Conservation (phyloP, 169 alveolate genomes). For the Eimeria praecox region DNA sequence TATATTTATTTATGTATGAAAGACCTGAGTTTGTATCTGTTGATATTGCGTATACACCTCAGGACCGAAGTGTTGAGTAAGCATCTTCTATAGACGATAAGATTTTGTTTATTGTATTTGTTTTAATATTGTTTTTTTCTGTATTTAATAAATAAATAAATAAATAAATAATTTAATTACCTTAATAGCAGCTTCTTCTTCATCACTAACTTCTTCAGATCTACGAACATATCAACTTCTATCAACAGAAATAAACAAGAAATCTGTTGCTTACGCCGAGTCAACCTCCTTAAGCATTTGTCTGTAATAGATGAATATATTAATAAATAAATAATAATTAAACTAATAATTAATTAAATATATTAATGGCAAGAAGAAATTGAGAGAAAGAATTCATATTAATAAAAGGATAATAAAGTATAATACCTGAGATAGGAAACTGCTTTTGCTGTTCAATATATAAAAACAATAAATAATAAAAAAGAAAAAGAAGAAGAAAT, state of each 20-base stretch:
- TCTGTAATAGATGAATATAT: not conserved
- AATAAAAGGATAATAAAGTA: not conserved
- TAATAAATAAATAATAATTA: not conserved
- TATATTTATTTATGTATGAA: too few species aligned
- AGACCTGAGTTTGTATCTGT: not conserved
- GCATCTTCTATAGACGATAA: not conserved
- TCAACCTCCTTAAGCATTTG: slow-evolving; percentile 50
- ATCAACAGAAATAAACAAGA: too few species aligned
- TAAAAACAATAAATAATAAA: too few species aligned
- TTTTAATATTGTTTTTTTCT: too few species aligned
- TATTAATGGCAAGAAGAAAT: not conserved
- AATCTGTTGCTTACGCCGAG: not conserved
- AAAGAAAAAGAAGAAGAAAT: not conserved
- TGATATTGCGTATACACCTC: slow-evolving; percentile 27
- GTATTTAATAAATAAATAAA: too few species aligned
- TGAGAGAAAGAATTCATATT: too few species aligned
- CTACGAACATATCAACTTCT: not conserved
- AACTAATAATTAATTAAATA: not conserved
- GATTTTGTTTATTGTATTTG: too few species aligned
- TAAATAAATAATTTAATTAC: not conserved
- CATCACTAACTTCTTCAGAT: slow-evolving; percentile 23
- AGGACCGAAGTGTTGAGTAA: slow-evolving; percentile 73
- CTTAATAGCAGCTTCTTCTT: slow-evolving; percentile 27
- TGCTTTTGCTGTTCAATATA: not conserved
- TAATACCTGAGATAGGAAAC: slow-evolving; percentile 44